Evolutionary conservation across 257 asterid genomes (phyloP).

Genomic region (Nyctanthes arbortristis): DNA sequence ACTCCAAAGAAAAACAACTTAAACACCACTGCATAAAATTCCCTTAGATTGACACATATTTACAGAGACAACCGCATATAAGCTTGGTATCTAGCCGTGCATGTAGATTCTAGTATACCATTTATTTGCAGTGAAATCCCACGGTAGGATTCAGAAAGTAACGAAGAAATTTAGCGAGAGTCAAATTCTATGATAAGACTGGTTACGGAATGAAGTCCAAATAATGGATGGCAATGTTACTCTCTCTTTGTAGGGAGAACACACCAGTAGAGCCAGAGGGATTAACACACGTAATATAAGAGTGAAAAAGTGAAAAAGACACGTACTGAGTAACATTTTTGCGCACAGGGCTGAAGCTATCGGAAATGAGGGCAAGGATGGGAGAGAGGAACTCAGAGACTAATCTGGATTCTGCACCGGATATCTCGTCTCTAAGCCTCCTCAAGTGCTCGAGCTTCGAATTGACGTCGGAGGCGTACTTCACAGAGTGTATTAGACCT

Average conservation of each 20-base stretch:
- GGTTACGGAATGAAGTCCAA: too few species aligned
- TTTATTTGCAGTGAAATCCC: too few species aligned
- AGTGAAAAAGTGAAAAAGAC: neutral
- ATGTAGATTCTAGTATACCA: neutral
- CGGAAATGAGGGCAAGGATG: constrained; percentile 64
- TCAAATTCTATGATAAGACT: too few species aligned
- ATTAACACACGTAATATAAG: neutral
- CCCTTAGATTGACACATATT: neutral
- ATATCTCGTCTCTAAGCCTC: constrained; percentile 58
- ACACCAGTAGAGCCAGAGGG: constrained; percentile 9
- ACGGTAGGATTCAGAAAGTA: neutral
- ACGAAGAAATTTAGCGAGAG: too few species aligned
- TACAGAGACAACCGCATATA: neutral
- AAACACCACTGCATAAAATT: neutral
- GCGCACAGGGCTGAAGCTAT: constrained; percentile 74
- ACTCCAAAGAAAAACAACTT: neutral
- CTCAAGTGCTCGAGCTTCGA: constrained; percentile 66
- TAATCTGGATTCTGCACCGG: constrained; percentile 47
- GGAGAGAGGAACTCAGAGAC: constrained; percentile 54
- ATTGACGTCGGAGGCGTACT: constrained; percentile 47
- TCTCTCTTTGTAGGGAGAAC: neutral
- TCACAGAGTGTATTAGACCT: constrained; percentile 49
- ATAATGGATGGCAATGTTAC: neutral
- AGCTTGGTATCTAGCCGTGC: neutral
- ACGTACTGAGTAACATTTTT: constrained; percentile 69